phyloP scores from a whole-genome alignment of 2,329 filamentous ascomycete genomes.

The Stemphylium beticola region DNA sequence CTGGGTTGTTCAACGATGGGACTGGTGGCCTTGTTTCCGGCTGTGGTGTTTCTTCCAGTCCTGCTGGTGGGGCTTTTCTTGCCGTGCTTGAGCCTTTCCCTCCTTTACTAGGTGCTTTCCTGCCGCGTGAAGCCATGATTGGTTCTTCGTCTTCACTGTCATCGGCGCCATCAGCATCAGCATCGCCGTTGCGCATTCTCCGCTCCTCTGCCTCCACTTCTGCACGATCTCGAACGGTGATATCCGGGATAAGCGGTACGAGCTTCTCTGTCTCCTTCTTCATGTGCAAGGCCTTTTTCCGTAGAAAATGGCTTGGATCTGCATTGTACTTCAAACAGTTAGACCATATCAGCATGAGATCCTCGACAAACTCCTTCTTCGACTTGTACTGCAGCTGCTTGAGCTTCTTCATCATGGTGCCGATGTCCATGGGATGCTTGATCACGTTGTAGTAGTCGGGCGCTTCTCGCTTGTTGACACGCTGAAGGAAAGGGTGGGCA shows the following conservation, averaged over 20 bases:
- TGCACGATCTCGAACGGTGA: slow-evolving; percentile 85
- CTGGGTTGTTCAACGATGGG: slow-evolving; percentile 60
- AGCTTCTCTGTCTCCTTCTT: slow-evolving; percentile 97
- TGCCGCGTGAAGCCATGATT: slow-evolving; percentile 95
- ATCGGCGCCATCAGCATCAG: slow-evolving; percentile 80
- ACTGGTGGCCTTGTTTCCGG: slow-evolving; percentile 75
- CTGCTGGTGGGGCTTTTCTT: slow-evolving; percentile 74
- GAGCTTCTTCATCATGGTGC: slow-evolving; percentile 98
- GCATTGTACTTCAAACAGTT: slow-evolving; percentile 97
- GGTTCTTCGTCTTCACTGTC: slow-evolving; percentile 93
- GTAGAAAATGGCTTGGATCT: slow-evolving; percentile 82
- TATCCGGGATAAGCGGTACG: slow-evolving; percentile 91
- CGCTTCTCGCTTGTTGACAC: slow-evolving; percentile 95
- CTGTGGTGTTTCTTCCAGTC: slow-evolving; percentile 79
- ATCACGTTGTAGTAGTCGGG: slow-evolving; percentile 95
- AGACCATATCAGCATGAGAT: slow-evolving; percentile 94
- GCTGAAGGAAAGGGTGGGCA: slow-evolving; percentile 90
- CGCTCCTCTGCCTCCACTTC: slow-evolving; percentile 80
- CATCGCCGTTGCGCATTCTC: slow-evolving; percentile 80
- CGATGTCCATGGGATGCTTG: slow-evolving; percentile 97
- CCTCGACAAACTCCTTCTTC: slow-evolving; percentile 92
- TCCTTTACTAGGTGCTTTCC: slow-evolving; percentile 81
- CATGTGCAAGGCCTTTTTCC: slow-evolving; percentile 95
- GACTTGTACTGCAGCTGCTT: slow-evolving; percentile 63
- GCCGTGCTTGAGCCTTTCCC: slow-evolving; percentile 69